Percentiles rank a stretch among this genome's conserved stretches.
These are phyloP conservation scores for Aspergillus incahuasiensis DNA, from an alignment of 495 filamentous ascomycete species.

Conservation along the genomic window DNA sequence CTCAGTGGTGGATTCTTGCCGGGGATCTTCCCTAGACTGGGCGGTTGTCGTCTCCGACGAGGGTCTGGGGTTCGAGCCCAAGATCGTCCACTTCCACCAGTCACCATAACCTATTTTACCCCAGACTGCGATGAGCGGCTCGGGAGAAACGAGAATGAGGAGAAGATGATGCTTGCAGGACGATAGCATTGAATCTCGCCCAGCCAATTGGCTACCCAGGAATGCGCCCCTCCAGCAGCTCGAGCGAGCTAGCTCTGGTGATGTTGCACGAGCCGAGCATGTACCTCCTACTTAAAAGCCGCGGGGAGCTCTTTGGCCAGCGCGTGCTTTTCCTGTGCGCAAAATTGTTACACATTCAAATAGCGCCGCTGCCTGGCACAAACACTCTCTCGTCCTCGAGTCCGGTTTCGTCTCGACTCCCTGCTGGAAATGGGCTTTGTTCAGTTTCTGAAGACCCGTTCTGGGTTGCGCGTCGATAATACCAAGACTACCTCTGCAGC, in stretches of 20 bases:
- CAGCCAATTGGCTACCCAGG: background rate
- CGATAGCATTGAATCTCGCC: background rate
- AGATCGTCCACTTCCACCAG: constrained; percentile 4
- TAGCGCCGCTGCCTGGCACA: background rate
- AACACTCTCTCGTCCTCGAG: background rate
- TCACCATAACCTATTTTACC: background rate
- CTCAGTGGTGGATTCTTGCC: constrained; percentile 10
- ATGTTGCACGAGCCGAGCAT: constrained; percentile 2
- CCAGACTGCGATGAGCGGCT: background rate
- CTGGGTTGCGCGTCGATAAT: constrained; percentile 36
- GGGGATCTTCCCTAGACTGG: constrained; percentile 12
- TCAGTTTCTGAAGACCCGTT: constrained; percentile 29
- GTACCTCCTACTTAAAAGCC: constrained; percentile 7
- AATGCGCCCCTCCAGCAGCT: background rate
- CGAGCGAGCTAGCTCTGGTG: background rate
- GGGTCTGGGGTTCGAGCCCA: background rate
- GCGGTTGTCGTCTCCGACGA: background rate
- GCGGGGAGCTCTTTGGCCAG: background rate
- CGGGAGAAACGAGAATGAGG: constrained; percentile 2
- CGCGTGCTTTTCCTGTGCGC: background rate
- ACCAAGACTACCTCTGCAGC: constrained; percentile 50
- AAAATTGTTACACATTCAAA: background rate
- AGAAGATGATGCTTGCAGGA: background rate
- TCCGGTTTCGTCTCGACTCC: background rate
- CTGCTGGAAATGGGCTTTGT: constrained; percentile 23